A percentile compares a stretch with the other conserved stretches of the same genome.
Conservation (phyloP, 2,329 filamentous ascomycete genomes). For the Ascochyta lentis region DNA sequence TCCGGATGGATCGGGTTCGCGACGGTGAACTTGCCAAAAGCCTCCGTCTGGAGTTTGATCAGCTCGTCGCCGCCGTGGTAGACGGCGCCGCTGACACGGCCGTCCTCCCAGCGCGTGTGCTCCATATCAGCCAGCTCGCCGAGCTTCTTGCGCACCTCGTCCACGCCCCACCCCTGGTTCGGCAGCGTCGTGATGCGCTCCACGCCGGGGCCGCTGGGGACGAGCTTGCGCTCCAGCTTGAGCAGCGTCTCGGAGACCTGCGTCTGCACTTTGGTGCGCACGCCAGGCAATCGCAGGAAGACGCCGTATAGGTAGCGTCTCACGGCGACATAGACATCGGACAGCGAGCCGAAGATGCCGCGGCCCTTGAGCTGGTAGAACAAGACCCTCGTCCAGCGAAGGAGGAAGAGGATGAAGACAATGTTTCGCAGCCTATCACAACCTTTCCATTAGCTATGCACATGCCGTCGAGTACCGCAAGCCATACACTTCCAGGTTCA, state of each 20-base stretch:
- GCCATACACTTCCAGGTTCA: conserved; percentile 75
- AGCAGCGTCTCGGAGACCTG: conserved; percentile 81
- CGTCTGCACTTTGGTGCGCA: conserved; percentile 82
- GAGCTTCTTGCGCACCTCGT: conserved; percentile 81
- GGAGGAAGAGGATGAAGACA: conserved; percentile 85
- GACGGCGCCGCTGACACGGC: conserved; percentile 90
- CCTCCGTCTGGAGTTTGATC: conserved; percentile 84
- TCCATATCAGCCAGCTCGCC: conserved; percentile 82
- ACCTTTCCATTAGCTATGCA: background rate
- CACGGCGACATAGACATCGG: conserved; percentile 74
- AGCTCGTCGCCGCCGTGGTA: conserved; percentile 91
- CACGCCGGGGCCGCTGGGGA: conserved; percentile 73
- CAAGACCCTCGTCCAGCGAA: conserved; percentile 80
- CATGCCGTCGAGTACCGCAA: conserved; percentile 21
- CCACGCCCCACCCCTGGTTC: conserved; percentile 80
- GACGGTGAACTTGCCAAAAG: conserved; percentile 92
- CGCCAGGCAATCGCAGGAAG: conserved; percentile 85
- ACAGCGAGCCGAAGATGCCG: conserved; percentile 79
- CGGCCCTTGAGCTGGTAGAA: conserved; percentile 89
- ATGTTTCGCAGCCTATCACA: conserved; percentile 77
- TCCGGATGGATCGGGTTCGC: conserved; percentile 97
- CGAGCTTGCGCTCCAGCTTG: conserved; percentile 84
- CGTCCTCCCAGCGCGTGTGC: conserved; percentile 96
- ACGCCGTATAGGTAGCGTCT: conserved; percentile 80
- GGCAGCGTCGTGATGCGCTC: conserved; percentile 79